phyloP scores from a whole-genome alignment of 768 basidiomycete genomes.

The Podaxis sp. region DNA sequence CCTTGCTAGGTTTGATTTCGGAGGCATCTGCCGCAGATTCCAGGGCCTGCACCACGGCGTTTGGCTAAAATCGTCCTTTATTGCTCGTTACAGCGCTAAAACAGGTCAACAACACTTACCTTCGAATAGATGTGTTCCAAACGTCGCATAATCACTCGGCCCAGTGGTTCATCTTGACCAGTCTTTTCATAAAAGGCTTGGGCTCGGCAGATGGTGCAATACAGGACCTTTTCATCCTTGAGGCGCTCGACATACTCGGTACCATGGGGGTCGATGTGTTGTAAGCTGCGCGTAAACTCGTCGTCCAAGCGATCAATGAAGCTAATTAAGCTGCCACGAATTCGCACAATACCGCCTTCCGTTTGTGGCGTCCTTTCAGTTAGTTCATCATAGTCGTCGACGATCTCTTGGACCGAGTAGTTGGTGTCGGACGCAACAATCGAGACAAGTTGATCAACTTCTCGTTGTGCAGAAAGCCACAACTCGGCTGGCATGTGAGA shows the following conservation, averaged over 20 bases:
- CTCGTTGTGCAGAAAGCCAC: constrained; percentile 83
- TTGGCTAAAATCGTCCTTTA: constrained; percentile 58
- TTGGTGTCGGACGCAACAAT: constrained; percentile 66
- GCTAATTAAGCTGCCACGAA: constrained; percentile 94
- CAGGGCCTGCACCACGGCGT: constrained; percentile 86
- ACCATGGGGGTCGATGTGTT: constrained; percentile 98
- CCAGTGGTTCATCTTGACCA: constrained; percentile 70
- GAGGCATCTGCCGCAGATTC: constrained; percentile 64
- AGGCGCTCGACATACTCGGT: constrained; percentile 98
- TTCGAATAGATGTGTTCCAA: constrained; percentile 98
- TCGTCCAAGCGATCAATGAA: constrained; percentile 96
- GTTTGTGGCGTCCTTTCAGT: constrained; percentile 73
- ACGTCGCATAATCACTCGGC: constrained; percentile 89
- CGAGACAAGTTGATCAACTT: constrained; percentile 84
- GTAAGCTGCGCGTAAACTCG: constrained; percentile 95
- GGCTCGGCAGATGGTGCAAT: constrained; percentile 88
- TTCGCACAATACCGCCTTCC: constrained; percentile 73
- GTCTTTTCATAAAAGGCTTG: constrained; percentile 89
- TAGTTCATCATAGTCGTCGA: constrained; percentile 89
- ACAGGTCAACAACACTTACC: constrained; percentile 37
- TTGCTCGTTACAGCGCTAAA: constrained; percentile 10
- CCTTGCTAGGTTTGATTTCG: constrained; percentile 58
- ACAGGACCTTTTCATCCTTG: constrained; percentile 93
- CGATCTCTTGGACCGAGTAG: constrained; percentile 84
- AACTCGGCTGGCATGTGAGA: constrained; percentile 90